Conservation (phyloP, 106 monocot species). For the Allium fistulosum region DNA sequence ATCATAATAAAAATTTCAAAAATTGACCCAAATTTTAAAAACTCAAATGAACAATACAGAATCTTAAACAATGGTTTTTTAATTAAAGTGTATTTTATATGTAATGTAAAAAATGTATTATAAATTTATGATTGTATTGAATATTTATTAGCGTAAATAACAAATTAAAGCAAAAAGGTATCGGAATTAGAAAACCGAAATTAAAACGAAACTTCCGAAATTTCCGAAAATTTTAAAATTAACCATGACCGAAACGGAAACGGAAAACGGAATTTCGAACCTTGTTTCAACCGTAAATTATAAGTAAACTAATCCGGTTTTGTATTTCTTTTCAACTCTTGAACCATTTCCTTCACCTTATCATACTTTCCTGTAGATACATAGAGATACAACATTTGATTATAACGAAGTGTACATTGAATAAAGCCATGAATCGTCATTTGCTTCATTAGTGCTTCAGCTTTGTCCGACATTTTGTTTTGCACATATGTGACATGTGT, state of each 20-base stretch:
- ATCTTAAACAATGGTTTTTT: too few species aligned
- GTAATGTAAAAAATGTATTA: too few species aligned
- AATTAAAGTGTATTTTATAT: too few species aligned
- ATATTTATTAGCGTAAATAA: too few species aligned
- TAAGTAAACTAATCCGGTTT: conserved; percentile 66
- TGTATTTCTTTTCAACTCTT: conserved; percentile 59
- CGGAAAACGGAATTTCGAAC: conserved; percentile 63
- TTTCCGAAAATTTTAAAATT: too few species aligned
- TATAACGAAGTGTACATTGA: conserved; percentile 59
- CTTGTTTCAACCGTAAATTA: conserved; percentile 58
- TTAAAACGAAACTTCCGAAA: too few species aligned
- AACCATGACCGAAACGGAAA: conserved; percentile 63
- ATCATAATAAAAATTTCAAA: too few species aligned
- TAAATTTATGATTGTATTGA: too few species aligned
- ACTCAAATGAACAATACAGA: too few species aligned
- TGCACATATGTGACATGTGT: conserved; percentile 70
- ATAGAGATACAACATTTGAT: conserved; percentile 78
- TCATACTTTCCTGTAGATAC: conserved; percentile 35
- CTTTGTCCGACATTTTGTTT: conserved; percentile 43
- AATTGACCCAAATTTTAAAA: too few species aligned
- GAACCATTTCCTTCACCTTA: conserved; percentile 40
- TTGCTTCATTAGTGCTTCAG: conserved; percentile 60
- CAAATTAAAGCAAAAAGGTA: too few species aligned
- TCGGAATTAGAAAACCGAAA: too few species aligned
- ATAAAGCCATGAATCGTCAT: conserved; percentile 53